Base-by-base conservation (phyloP, 441 rosid genomes). In the Hura crepitans region DNA sequence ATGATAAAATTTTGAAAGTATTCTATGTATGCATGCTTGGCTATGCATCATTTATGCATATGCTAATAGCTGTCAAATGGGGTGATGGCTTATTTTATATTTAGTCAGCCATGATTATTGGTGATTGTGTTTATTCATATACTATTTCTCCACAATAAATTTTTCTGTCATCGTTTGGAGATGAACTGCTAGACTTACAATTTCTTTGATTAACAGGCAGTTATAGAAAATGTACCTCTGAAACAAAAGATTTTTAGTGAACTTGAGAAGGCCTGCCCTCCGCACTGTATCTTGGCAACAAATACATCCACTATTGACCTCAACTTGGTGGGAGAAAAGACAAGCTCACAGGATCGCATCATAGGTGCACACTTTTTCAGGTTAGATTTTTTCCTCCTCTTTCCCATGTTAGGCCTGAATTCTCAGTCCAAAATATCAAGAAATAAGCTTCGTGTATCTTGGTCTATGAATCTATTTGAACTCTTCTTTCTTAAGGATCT, bases 361-460 rank as follows among this genome's bases (percentile, higher is more conserved):
- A 78, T 94, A 74, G 99, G 99, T 8, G 97, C 99, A 50, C 97
- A 90, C 74, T 92, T 95, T 86, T 95, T 95, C 91, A 95, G 99
- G 99, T 89, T 54, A 64, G 65, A 60, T n/a, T 30, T 47, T 49
- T 62, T 65, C 51, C 23, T 42, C 11, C 65, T 45, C 20, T 22
- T 28, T 23, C 13, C 10, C 54, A 39, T 18, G 46, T 27, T 11
- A 30, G 56, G 5, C 28, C 6, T 43, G 27, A 10, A 10, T 54
- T 9, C 6, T 68, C 68, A 33, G n/a, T n/a, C 47, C n/a, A n/a
- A 25, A 50, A 37, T 45, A 18, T 43, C 11, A 35, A 6, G 9
- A 47, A 25, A 3, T 30, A n/a, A 42, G 51, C 28, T 30, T 30
- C 3, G 3, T 20, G 17, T 27, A 42, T 42, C 7, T 27, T 3